Evolutionary conservation across 2,329 filamentous ascomycete genomes (phyloP).

Genomic region (Pseudomassariella vexata): DNA sequence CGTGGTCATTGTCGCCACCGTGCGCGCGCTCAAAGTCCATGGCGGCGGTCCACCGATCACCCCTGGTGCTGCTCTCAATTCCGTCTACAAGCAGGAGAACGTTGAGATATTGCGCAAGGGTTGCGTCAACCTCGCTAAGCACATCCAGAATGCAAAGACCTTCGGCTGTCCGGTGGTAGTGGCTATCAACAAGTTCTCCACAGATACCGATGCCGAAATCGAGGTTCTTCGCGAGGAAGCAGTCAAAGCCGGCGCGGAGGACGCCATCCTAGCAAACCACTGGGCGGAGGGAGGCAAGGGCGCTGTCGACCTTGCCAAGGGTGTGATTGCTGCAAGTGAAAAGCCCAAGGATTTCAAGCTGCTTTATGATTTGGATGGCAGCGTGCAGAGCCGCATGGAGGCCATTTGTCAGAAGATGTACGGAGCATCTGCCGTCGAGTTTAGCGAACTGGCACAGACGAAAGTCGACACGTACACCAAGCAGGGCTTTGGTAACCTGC

Average conservation of each 20-base stretch:
- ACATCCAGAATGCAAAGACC: slow-evolving; percentile 81
- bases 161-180: slow-evolving; percentile 95
- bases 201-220: slow-evolving; percentile 89
- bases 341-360: slow-evolving; percentile 85
- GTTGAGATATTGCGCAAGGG: slow-evolving; percentile 83
- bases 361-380: slow-evolving; percentile 72
- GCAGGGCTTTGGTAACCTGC: slow-evolving; percentile 87
- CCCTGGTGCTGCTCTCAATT: slow-evolving; percentile 76
- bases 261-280: slow-evolving; percentile 91
- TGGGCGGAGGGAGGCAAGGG: slow-evolving; percentile 94
- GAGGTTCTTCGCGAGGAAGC: slow-evolving; percentile 85
- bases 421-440: slow-evolving; percentile 81
- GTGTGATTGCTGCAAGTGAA: slow-evolving; percentile 74
- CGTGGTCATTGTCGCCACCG: slow-evolving; percentile 90
- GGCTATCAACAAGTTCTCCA: slow-evolving; percentile 93
- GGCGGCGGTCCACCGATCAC: slow-evolving; percentile 92
- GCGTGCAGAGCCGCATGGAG: slow-evolving; percentile 84
- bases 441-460: slow-evolving; percentile 88
- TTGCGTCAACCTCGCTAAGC: slow-evolving; percentile 92
- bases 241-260: slow-evolving; percentile 84
- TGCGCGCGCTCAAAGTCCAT: slow-evolving; percentile 94
- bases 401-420: slow-evolving; percentile 91
- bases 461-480: slow-evolving; percentile 93
- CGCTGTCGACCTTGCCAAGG: slow-evolving; percentile 81
- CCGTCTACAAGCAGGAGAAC: slow-evolving; percentile 91